These are phyloP conservation scores for Chrysoporthe puriensis DNA, from an alignment of 2,329 filamentous ascomycete species.

Conservation along the genomic window DNA sequence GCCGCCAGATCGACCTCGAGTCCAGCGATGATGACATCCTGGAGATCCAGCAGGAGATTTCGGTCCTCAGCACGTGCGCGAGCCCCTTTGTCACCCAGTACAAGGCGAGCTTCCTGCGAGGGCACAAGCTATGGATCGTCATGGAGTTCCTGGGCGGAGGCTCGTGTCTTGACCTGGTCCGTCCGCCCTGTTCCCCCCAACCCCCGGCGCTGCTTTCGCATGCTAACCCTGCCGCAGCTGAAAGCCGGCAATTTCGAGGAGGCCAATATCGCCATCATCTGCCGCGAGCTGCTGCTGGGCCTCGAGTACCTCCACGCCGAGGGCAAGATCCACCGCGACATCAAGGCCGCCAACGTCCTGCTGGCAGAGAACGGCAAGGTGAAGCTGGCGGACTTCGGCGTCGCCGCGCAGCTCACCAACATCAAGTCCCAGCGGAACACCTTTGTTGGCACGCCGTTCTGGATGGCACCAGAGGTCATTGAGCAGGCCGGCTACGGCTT, in stretches of 20 bases:
- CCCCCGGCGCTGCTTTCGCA: background rate
- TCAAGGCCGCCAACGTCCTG: conserved; percentile 96
- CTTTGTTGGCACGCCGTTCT: conserved; percentile 95
- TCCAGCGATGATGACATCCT: conserved; percentile 98
- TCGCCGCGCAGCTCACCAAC: conserved; percentile 93
- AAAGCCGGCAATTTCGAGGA: conserved; percentile 90
- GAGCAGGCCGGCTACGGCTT: conserved; percentile 83
- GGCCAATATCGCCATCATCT: conserved; percentile 90
- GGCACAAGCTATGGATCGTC: conserved; percentile 97
- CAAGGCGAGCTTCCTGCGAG: conserved; percentile 93
- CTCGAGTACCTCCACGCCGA: conserved; percentile 92
- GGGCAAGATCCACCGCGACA: conserved; percentile 94
- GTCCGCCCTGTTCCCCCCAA: conserved; percentile 30
- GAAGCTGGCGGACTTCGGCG: conserved; percentile 96
- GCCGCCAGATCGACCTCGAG: conserved; percentile 87
- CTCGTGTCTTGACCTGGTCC: conserved; percentile 89
- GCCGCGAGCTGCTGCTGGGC: conserved; percentile 85
- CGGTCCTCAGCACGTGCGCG: conserved; percentile 90
- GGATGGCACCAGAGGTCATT: conserved; percentile 96
- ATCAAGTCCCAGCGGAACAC: conserved; percentile 98
- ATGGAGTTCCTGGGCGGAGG: conserved; percentile 98
- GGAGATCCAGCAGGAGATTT: conserved; percentile 97
- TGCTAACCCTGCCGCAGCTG: conserved; percentile 58
- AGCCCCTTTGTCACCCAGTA: conserved; percentile 96
- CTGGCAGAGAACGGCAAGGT: conserved; percentile 89